Percentiles rank a stretch among this genome's conserved stretches.
These are phyloP conservation scores for Blastomyces silverae DNA, from an alignment of 2,329 filamentous ascomycete species.

Conservation along the genomic window DNA sequence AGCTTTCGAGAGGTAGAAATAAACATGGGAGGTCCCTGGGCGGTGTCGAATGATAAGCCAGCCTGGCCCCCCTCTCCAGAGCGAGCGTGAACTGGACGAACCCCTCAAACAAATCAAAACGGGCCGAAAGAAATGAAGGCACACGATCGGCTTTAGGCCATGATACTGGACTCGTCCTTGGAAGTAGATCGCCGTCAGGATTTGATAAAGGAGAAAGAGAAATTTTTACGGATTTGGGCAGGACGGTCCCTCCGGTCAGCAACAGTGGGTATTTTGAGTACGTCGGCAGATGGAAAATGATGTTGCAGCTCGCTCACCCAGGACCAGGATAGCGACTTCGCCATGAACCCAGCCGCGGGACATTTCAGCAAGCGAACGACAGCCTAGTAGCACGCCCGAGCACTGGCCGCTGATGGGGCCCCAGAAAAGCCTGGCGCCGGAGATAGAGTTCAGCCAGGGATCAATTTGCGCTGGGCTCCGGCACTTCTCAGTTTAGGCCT, in stretches of 20 bases:
- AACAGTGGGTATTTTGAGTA: neutral
- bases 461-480: neutral
- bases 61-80: neutral
- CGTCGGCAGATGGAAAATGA: constrained; percentile 12
- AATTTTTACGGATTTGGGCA: neutral
- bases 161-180: neutral
- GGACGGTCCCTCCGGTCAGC: neutral
- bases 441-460: constrained; percentile 11
- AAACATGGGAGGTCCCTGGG: neutral
- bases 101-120: neutral
- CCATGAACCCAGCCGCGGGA: constrained; percentile 6
- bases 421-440: neutral
- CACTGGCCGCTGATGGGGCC: neutral
- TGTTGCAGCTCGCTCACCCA: neutral
- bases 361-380: constrained; percentile 1
- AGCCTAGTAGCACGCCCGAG: neutral
- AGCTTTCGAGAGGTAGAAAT: neutral
- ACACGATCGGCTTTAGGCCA: neutral
- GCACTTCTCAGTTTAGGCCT: neutral
- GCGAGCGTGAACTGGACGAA: neutral
- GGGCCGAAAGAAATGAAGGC: constrained; percentile 3
- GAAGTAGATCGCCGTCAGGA: neutral
- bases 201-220: neutral
- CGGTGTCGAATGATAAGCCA: neutral
- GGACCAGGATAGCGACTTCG: neutral